phyloP scores from a whole-genome alignment of 306 rosid species.

The Carpinus viminea region DNA sequence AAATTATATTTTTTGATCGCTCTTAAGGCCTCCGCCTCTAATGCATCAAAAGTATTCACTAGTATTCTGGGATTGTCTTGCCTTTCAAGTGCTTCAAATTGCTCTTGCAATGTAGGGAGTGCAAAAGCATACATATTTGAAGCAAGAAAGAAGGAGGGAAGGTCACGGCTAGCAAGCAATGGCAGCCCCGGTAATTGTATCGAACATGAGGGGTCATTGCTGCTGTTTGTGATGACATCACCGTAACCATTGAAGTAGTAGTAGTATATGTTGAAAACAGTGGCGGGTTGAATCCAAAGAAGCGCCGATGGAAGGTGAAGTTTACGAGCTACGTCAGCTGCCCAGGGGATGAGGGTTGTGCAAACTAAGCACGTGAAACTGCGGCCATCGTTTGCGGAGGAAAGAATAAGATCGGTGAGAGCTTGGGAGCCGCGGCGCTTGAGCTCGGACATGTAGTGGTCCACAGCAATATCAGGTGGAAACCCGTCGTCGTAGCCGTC shows the following conservation, averaged over 20 bases:
- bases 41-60: slow-evolving; percentile 42
- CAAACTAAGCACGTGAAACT: slow-evolving; percentile 39
- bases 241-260: slow-evolving; percentile 36
- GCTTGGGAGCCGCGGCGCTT: slow-evolving; percentile 30
- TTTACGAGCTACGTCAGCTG: slow-evolving; percentile 23
- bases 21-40: slow-evolving; percentile 39
- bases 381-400: slow-evolving; percentile 11
- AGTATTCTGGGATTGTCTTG: slow-evolving; percentile 29
- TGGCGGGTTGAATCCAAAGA: slow-evolving; percentile 49
- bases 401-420: slow-evolving; percentile 14
- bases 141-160: slow-evolving; percentile 31
- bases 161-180: slow-evolving; percentile 14
- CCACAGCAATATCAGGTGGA: not conserved
- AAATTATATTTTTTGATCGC: slow-evolving; percentile 11
- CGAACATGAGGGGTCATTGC: not conserved
- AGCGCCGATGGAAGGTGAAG: slow-evolving; percentile 30
- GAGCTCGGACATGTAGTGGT: slow-evolving; percentile 29
- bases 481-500: slow-evolving; percentile 50
- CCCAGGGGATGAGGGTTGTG: slow-evolving; percentile 48
- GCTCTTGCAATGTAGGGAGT: slow-evolving; percentile 29
- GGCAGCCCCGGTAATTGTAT: slow-evolving; percentile 38
- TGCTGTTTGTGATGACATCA: slow-evolving; percentile 4
- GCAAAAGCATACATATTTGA: slow-evolving; percentile 7
- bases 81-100: slow-evolving; percentile 22
- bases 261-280: slow-evolving; percentile 35